These are phyloP conservation scores for Massospora cicadina DNA, from an alignment of 371 early-diverging fungal species.

Conservation along the genomic window DNA sequence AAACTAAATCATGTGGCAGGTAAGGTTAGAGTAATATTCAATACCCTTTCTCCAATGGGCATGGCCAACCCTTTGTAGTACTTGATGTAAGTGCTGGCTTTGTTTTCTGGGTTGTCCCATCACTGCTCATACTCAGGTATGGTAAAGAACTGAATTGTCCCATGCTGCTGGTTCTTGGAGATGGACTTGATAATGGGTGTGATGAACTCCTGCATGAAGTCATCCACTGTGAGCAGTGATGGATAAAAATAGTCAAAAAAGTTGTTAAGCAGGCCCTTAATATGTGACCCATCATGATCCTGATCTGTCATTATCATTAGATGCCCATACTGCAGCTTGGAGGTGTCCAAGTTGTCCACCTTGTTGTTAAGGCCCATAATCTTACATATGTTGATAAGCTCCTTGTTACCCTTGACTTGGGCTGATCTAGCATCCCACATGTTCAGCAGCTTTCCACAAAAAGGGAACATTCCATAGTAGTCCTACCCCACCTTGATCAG, in stretches of 20 bases:
- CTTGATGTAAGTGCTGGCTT: neutral
- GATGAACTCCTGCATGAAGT: conserved; percentile 96
- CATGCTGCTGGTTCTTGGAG: conserved; percentile 28
- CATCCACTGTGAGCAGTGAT: conserved; percentile 79
- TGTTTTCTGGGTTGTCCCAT: conserved; percentile 43
- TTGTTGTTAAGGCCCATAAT: conserved; percentile 96
- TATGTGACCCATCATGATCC: conserved; percentile 99
- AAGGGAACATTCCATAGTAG: conserved; percentile 94
- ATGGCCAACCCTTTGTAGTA: conserved; percentile 86
- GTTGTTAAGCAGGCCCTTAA: conserved; percentile 98
- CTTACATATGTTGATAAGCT: conserved; percentile 85
- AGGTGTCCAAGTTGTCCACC: conserved; percentile 51
- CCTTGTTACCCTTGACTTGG: conserved; percentile 75
- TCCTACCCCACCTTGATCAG: conserved; percentile 90
- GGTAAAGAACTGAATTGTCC: conserved; percentile 74
- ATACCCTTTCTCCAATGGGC: conserved; percentile 83
- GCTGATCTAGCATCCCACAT: conserved; percentile 83
- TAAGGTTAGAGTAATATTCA: conserved; percentile 79
- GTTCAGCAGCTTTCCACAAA: conserved; percentile 97
- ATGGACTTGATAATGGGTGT: conserved; percentile 94
- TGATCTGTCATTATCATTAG: conserved; percentile 99
- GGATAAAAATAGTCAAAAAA: conserved; percentile 98
- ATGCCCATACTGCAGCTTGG: conserved; percentile 88
- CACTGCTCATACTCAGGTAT: conserved; percentile 95
- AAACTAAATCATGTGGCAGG: conserved; percentile 82